Evolutionary conservation across 345 rosid genomes (phyloP).

Genomic region (Moricandia moricandioides): DNA sequence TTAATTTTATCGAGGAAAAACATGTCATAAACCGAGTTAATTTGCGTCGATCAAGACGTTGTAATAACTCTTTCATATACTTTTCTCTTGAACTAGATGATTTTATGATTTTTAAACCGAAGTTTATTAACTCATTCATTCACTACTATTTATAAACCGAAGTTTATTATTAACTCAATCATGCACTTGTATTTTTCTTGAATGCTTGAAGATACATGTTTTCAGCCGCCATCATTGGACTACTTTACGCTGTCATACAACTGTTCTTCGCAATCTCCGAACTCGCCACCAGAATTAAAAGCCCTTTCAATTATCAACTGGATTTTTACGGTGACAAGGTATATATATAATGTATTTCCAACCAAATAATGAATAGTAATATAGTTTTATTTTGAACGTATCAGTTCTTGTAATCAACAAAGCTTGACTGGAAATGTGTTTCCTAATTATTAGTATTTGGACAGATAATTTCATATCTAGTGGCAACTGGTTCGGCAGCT

Average conservation of each 20-base stretch:
- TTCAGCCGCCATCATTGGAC: conserved; percentile 32
- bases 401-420: neutral
- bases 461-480: conserved; percentile 44
- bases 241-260: conserved; percentile 36
- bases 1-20: neutral
- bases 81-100: neutral
- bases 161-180: no score
- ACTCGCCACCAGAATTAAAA: conserved; percentile 28
- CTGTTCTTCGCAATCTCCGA: conserved; percentile 32
- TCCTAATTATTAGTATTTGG: neutral
- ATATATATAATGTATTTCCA: neutral
- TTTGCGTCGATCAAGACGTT: neutral
- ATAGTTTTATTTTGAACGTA: neutral
- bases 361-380: neutral
- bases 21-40: neutral
- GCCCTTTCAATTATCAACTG: conserved; percentile 29
- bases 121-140: neutral
- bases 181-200: neutral
- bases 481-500: conserved; percentile 57
- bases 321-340: conserved; percentile 48
- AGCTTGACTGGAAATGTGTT: neutral
- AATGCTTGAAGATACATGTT: conserved; percentile 38
- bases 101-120: neutral
- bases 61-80: neutral
- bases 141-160: no score